Conservation (phyloP, 495 filamentous ascomycete genomes). For the Usnea hakonensis region DNA sequence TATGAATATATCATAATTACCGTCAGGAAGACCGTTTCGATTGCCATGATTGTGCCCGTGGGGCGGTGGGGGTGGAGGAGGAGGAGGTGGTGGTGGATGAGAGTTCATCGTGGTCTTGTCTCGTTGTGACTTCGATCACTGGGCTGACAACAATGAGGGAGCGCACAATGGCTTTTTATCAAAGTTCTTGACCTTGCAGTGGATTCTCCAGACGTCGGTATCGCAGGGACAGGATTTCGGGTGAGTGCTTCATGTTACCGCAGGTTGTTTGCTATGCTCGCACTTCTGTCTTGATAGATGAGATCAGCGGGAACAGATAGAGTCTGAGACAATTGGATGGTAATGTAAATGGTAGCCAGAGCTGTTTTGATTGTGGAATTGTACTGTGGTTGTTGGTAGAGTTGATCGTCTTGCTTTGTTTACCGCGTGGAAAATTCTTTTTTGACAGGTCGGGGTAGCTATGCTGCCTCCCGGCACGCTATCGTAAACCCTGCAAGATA, state of each 20-base stretch:
- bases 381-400: not conserved
- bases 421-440: conserved; percentile 1
- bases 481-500: conserved; percentile 10
- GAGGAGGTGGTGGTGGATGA: conserved; percentile 51
- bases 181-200: not conserved
- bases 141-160: not conserved
- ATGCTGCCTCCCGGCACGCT: conserved; percentile 6
- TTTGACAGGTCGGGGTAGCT: conserved; percentile 6
- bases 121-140: not conserved
- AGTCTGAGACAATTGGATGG: not conserved
- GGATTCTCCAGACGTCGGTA: conserved; percentile 16
- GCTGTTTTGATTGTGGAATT: not conserved
- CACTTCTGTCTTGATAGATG: not conserved
- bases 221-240: conserved; percentile 16
- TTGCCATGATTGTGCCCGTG: conserved; percentile 61
- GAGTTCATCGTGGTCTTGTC: conserved; percentile 33
- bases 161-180: conserved; percentile 5
- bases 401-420: conserved; percentile 5
- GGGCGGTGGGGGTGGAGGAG: conserved; percentile 55
- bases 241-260: conserved; percentile 26
- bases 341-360: not conserved
- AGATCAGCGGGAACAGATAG: conserved; percentile 1
- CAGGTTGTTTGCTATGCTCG: conserved; percentile 11
- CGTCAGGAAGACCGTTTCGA: conserved; percentile 58
- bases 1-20: conserved; percentile 95